Conservation (phyloP, 768 basidiomycete species). For the Suillus subalutaceus region DNA sequence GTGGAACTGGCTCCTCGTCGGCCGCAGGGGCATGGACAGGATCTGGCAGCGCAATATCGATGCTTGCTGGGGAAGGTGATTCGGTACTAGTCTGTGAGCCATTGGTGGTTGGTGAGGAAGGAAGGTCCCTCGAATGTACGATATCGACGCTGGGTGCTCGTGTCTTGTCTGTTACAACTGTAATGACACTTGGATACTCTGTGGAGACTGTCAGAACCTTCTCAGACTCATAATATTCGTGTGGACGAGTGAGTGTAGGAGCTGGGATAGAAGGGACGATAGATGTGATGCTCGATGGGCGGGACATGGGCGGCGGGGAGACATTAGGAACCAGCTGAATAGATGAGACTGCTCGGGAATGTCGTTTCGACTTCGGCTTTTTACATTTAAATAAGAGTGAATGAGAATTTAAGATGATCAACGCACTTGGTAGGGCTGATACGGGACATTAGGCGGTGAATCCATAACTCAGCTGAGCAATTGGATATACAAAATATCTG, state of each 20-base stretch:
- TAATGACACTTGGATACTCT: constrained; percentile 14
- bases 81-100: constrained; percentile 8
- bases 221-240: constrained; percentile 22
- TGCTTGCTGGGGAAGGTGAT: constrained; percentile 4
- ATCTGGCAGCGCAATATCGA: constrained; percentile 6
- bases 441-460: constrained; percentile 39
- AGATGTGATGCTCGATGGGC: constrained; percentile 21
- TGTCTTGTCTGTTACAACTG: constrained; percentile 15
- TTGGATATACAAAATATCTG: constrained; percentile 1
- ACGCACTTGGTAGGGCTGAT: constrained; percentile 52
- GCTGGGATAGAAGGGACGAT: constrained; percentile 13
- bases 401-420: not conserved
- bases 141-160: constrained; percentile 14
- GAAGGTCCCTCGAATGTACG: constrained; percentile 9
- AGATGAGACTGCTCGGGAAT: constrained; percentile 43
- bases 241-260: constrained; percentile 4
- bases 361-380: constrained; percentile 56
- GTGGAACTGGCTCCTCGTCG: constrained; percentile 9
- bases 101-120: constrained; percentile 15
- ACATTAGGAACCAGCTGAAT: constrained; percentile 28
- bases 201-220: constrained; percentile 17
- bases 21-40: not conserved
- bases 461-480: constrained; percentile 15
- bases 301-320: constrained; percentile 24
- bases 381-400: constrained; percentile 6